phyloP scores from a whole-genome alignment of 305 asterid genomes.

The Plantago coronopus region DNA sequence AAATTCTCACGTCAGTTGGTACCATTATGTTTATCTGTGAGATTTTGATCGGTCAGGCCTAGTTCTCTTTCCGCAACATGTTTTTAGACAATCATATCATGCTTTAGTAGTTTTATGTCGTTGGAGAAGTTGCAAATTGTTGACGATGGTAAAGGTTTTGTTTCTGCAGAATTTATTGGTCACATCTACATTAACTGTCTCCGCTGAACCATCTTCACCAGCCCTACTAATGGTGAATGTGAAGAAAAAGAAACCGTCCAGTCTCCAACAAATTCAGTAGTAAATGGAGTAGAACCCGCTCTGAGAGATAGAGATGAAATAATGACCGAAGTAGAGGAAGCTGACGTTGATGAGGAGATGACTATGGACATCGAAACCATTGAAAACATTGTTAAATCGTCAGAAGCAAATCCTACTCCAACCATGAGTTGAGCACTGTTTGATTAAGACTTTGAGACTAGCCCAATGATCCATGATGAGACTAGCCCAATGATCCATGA shows the following conservation, averaged over 20 bases:
- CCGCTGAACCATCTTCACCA: constrained; percentile 39
- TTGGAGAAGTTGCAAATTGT: no score
- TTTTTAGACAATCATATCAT: background rate
- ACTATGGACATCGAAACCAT: constrained; percentile 59
- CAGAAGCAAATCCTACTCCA: constrained; percentile 56
- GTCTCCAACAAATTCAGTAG: constrained; percentile 27
- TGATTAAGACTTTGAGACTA: no score
- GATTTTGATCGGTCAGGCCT: no score
- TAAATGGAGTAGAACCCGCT: constrained; percentile 53
- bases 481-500: no score
- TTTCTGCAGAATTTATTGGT: constrained; percentile 66
- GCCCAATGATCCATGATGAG: no score
- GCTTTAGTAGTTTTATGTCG: background rate
- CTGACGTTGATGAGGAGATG: constrained; percentile 47
- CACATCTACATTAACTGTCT: constrained; percentile 54
- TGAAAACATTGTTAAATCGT: constrained; percentile 49
- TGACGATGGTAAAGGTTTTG: constrained; percentile 3
- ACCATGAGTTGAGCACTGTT: constrained; percentile 29
- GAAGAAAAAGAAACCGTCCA: constrained; percentile 30
- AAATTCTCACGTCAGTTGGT: no score
- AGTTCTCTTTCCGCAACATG: background rate
- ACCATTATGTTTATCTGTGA: no score
- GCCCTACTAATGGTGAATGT: constrained; percentile 32
- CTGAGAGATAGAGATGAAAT: constrained; percentile 62
- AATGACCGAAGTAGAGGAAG: constrained; percentile 74